Evolutionary conservation across 345 rosid genomes (phyloP), one percentile per base, ranked within the genome.

Genomic region (Clarkia xantiana): DNA sequence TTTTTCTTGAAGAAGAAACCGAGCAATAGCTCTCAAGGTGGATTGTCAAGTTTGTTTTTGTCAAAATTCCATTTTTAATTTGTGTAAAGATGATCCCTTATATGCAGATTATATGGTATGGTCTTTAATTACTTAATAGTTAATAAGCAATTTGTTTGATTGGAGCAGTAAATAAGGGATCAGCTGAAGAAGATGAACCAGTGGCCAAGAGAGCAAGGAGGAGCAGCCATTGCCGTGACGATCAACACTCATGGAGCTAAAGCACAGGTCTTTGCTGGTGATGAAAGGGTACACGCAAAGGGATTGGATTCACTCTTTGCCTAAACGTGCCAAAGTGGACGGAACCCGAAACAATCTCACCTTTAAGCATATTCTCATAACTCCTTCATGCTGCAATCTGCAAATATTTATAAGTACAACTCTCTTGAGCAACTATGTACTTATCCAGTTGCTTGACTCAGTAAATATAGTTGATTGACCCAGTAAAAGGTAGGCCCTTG

Each of bases 231-330:
- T 51, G 14, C 52, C 13, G 11, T 40, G 55, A 38, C 16, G 81
- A 76, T 68, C 89, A 75, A 49, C 78, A 66, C 4, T 60, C 69
- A 3, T 85, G 82, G 56, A 58, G 13, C 45, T 89, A 53, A 85
- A 89, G 79, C 95, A 89, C 59, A 96, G 94, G 57, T 83, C 97
- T 1, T 45, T 90, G 57, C 58, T 90, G 62, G 84, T 82, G 59
- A 90, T 90, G 97, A 81, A 73, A 41, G 96, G 94, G 17, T 60
- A 83, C 67, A 79, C 94, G 0, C 97, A 86, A 56, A 73, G 91
- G 56, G 97, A 90, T 19, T 86, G 97, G 97, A 52, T 77, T 3
- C 97, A 90, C 64, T 86, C 94, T 0, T 84, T 90, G 55, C 95
- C 95, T 10, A 89, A 83, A 70, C 84, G 94, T 19, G 77, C 78